Evolutionary conservation across 2,329 filamentous ascomycete species (phyloP).

Genomic region (Exophiala sp.): DNA sequence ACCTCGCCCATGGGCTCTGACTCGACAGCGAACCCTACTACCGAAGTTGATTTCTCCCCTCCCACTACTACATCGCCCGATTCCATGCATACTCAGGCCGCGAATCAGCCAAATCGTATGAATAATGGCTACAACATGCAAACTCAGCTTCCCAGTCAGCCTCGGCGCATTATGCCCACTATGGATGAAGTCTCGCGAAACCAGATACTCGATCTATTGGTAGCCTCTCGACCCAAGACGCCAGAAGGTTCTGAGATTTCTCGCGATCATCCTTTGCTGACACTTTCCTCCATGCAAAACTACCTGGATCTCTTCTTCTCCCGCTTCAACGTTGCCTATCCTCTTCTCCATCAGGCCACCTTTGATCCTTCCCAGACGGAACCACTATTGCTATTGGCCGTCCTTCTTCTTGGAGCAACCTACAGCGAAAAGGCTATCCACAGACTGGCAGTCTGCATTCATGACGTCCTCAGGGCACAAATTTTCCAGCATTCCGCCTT

Average conservation of each 20-base stretch:
- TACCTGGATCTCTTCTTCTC: slow-evolving; percentile 60
- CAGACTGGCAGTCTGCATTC: slow-evolving; percentile 59
- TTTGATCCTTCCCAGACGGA: slow-evolving; percentile 53
- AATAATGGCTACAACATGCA: background rate
- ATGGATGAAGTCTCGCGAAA: slow-evolving; percentile 35
- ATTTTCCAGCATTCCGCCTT: slow-evolving; percentile 59
- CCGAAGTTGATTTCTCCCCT: background rate
- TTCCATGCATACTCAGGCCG: background rate
- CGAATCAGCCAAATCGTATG: background rate
- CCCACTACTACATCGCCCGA: background rate
- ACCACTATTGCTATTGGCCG: slow-evolving; percentile 52
- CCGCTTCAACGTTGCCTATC: slow-evolving; percentile 59
- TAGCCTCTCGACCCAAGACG: slow-evolving; percentile 47
- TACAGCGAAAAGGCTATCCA: slow-evolving; percentile 59
- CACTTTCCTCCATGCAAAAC: slow-evolving; percentile 49
- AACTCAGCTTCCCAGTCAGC: slow-evolving; percentile 1
- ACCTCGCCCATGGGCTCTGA: background rate
- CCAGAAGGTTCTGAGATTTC: slow-evolving; percentile 48
- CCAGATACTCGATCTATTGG: slow-evolving; percentile 49
- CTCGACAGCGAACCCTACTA: background rate
- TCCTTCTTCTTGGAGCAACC: slow-evolving; percentile 60
- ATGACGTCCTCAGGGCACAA: slow-evolving; percentile 57
- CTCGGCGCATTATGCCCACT: slow-evolving; percentile 24
- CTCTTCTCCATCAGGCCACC: slow-evolving; percentile 56
- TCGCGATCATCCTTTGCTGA: slow-evolving; percentile 52